Evolutionary conservation across 805 yeast species (phyloP).

Genomic region (Candida sakaeoensis): DNA sequence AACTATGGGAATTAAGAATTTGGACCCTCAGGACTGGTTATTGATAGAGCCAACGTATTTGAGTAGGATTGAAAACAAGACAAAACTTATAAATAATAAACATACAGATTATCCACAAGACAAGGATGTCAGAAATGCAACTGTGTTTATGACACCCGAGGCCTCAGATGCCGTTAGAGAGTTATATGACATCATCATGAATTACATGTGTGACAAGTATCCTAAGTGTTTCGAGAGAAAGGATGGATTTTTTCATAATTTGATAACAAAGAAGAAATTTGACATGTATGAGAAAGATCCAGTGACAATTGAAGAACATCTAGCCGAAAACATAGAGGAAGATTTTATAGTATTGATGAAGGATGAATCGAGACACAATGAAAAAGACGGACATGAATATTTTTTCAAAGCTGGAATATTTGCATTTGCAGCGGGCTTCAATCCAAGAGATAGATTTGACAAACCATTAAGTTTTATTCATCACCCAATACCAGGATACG

Average conservation of each 20-base stretch:
- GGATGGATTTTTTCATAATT: slow-evolving; percentile 20
- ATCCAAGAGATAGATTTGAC: slow-evolving; percentile 35
- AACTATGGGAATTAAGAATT: slow-evolving; percentile 56
- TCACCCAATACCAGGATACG: slow-evolving; percentile 42
- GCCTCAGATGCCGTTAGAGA: slow-evolving; percentile 33
- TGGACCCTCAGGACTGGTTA: slow-evolving; percentile 39
- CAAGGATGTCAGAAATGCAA: slow-evolving; percentile 24
- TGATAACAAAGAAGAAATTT: slow-evolving; percentile 22
- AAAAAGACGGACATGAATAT: slow-evolving; percentile 33
- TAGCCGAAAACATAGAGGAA: slow-evolving; percentile 34
- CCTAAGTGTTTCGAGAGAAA: slow-evolving; percentile 31
- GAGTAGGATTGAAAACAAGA: slow-evolving; percentile 23
- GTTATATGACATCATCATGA: slow-evolving; percentile 27
- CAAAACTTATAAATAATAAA: slow-evolving; percentile 23
- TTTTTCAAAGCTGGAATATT: slow-evolving; percentile 42
- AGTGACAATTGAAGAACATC: slow-evolving; percentile 17
- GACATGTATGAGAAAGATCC: slow-evolving; percentile 17
- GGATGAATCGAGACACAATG: slow-evolving; percentile 26
- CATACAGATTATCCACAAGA: slow-evolving; percentile 30
- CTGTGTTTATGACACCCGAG: slow-evolving; percentile 32
- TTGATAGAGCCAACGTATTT: slow-evolving; percentile 35
- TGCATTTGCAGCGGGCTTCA: slow-evolving; percentile 45
- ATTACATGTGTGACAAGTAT: slow-evolving; percentile 34
- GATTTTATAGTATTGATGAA: slow-evolving; percentile 38
- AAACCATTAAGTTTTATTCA: slow-evolving; percentile 36